Evolutionary conservation across 768 basidiomycete genomes (phyloP).

Genomic region (Infundibulicybe gibba): DNA sequence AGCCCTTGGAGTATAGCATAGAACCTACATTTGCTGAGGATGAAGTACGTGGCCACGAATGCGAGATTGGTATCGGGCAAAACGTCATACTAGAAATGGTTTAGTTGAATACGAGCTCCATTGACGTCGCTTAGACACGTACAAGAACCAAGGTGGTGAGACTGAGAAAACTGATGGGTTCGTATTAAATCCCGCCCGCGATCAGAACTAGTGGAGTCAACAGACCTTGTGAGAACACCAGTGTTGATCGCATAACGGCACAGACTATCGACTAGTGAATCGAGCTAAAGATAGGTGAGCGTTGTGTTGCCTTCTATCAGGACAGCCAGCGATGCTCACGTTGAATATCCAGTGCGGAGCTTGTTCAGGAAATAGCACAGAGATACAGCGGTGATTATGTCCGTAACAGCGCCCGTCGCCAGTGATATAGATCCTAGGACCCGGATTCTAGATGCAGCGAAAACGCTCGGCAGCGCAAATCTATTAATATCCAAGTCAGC

Average conservation of each 20-base stretch:
- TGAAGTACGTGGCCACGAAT: conserved; percentile 60
- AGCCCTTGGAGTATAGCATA: background rate
- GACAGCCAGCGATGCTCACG: conserved; percentile 27
- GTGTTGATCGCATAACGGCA: conserved; percentile 65
- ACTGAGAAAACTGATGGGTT: conserved; percentile 34
- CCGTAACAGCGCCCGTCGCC: conserved; percentile 50
- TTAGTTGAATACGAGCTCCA: background rate
- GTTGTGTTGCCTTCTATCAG: background rate
- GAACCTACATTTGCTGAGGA: conserved; percentile 59
- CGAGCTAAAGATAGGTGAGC: conserved; percentile 33
- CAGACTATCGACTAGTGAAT: conserved; percentile 56
- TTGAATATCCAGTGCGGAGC: conserved; percentile 49
- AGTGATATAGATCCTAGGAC: conserved; percentile 49
- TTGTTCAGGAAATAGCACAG: conserved; percentile 58
- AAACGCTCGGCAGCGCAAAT: conserved; percentile 38
- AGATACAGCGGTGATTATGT: conserved; percentile 53
- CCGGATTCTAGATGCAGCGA: conserved; percentile 42
- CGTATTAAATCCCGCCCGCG: background rate
- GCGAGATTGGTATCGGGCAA: conserved; percentile 53
- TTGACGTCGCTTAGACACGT: conserved; percentile 13
- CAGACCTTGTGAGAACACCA: conserved; percentile 57
- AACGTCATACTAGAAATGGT: conserved; percentile 46
- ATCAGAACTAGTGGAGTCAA: background rate
- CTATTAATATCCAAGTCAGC: conserved; percentile 15
- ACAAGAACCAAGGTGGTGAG: conserved; percentile 54